Evolutionary conservation across 768 basidiomycete genomes (phyloP), one percentile per base, ranked within the genome.

Genomic region (Mycena epipterygia): DNA sequence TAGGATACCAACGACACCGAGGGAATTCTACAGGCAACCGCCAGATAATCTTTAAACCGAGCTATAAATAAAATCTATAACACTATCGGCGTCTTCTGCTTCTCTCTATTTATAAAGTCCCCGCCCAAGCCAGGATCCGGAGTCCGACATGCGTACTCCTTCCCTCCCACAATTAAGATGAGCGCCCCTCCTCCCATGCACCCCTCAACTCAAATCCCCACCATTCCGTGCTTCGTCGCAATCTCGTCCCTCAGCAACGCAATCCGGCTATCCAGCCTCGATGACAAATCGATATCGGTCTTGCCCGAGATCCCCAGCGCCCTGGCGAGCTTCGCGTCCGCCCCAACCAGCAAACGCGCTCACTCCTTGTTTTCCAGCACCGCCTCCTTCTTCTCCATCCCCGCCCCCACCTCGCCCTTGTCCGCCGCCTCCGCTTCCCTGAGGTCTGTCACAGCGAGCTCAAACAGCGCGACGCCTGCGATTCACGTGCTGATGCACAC

Each of bases 231-330:
- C 86, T 93, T 94, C 72, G 81, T 75, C 76, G 76, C 82, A 73
- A 95, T 90, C 87, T 94, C 92, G 76, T 93, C 90, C 71, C 84
- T 84, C 63, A 93, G 77, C 90, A 94, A 89, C 64, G 85, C 82
- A 56, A 93, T 86, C 77, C 93, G 80, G 77, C 88, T 91, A 67
- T 94, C 93, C 67, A 95, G 76, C 77, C 93, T 82, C 65, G 90
- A 89, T 46, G 87, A 87, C 75, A 95, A 67, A 79, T 94, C 93
- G 16, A 89, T 84, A 68, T 85, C 77, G 75, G 84, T 89, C 25
- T 87, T 84, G 29, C 68, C 72, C 46, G 89, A 84, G 41, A 88
- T 79, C 17, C 79, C 75, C 59, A 89, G 77, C 51, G 90, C 89
- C 67, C 81, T 76, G 63, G 90, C 89, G 46, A 94, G 79, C 75